Base-by-base conservation (phyloP, 2,329 filamentous ascomycete genomes). In the Colletotrichum sansevieriae region DNA sequence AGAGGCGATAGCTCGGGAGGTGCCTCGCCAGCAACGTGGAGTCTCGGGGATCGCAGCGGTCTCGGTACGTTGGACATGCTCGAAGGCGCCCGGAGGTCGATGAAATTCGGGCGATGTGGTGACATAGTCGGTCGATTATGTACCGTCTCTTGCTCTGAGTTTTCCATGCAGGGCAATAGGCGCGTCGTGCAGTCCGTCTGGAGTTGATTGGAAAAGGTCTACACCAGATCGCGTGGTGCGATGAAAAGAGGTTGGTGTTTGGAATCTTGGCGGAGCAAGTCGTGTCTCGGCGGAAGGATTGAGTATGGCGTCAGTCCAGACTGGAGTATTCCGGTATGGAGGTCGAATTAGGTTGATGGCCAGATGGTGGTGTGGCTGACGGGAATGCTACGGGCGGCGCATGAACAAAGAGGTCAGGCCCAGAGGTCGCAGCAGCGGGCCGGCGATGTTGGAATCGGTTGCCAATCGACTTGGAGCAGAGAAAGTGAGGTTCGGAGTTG, bases 1-100 rank as follows among this genome's bases (percentile, higher is more conserved):
- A 99, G 87, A 11, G 96, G 96, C 8, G 96, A 98, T 65, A 98
- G 86, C 60, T 96, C 92, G 5, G 96, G 96, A 20, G 96, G 95
- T 1, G 92, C 87, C 74, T 95, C 92, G 70, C 93, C 93, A 65
- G 92, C 91, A 65, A 92, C 85, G 78, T 94, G 91, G 68, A 94
- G 83, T 70, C 92, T 90, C 47, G 92, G 92, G n/a, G 92, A 94
- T 71, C 86, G 84, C 39, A 91, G 80, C n/a, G 88, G 86, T 63
- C 84, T 85, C 18, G 85, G 83, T 61, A 83, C 76, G 11, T 81
- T 73, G 57, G 82, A 82, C 22, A 76, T 71, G 63, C 80, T 78
- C 15, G 87, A 87, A 29, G 83, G 80, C 63, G 87, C 85, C 76
- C 88, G 85, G 73, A 88, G 77, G 75, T 92, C 88, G 75, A 90